These are phyloP conservation scores for Dimocarpus longan DNA, from an alignment of 345 rosid species.

Conservation along the genomic window DNA sequence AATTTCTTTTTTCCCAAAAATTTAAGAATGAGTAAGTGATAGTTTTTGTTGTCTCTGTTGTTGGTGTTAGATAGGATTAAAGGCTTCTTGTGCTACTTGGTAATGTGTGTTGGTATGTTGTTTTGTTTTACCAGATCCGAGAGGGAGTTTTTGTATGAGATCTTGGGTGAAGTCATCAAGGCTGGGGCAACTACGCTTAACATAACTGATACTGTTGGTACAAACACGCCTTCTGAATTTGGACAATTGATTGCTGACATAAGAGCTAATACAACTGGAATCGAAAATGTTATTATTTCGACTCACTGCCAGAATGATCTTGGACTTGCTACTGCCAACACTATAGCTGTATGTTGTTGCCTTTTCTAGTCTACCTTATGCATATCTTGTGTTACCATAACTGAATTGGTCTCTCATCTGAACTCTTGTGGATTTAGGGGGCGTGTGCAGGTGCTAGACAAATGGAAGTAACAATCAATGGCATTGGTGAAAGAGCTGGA, in stretches of 20 bases:
- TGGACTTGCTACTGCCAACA: slow-evolving; percentile 98
- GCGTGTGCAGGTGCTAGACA: slow-evolving; percentile 93
- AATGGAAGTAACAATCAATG: slow-evolving; percentile 92
- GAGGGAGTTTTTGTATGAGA: slow-evolving; percentile 72
- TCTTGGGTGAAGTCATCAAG: slow-evolving; percentile 91
- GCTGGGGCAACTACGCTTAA: slow-evolving; percentile 95
- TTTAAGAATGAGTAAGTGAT: no score
- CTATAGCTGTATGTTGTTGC: slow-evolving; percentile 64
- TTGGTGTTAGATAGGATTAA: background rate
- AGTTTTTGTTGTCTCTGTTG: background rate
- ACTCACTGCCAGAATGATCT: slow-evolving; percentile 99
- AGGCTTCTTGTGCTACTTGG: background rate
- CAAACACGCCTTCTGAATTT: slow-evolving; percentile 73
- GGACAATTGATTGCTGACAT: slow-evolving; percentile 86
- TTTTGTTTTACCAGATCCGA: slow-evolving; percentile 62
- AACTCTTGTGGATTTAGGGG: slow-evolving; percentile 55
- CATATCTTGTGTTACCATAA: background rate
- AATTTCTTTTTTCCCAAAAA: background rate
- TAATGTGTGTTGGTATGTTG: background rate
- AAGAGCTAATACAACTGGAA: slow-evolving; percentile 87
- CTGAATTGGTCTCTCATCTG: slow-evolving; percentile 25
- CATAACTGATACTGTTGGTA: slow-evolving; percentile 97
- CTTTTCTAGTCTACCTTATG: slow-evolving; percentile 4
- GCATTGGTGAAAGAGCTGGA: slow-evolving; percentile 99
- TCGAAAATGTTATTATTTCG: slow-evolving; percentile 82